Evolutionary conservation across 2,329 filamentous ascomycete species (phyloP).

Genomic region (Cytospora leucostoma): DNA sequence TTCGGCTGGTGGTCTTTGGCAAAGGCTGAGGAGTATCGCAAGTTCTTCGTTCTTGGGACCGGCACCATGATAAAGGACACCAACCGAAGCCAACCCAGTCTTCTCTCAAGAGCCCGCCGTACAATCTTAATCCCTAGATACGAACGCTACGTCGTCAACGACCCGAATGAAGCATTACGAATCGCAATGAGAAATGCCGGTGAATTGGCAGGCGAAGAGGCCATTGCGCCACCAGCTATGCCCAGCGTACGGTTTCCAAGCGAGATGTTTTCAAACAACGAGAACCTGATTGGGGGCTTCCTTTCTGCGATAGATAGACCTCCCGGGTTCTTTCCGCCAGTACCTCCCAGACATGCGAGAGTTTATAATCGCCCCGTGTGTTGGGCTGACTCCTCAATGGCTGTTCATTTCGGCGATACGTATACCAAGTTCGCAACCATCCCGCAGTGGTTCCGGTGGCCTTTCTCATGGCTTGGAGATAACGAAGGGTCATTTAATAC

Average conservation of each 20-base stretch:
- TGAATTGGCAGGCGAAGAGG: slow-evolving; percentile 4
- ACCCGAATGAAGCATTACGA: slow-evolving; percentile 40
- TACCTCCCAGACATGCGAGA: slow-evolving; percentile 27
- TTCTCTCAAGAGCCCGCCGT: slow-evolving; percentile 27
- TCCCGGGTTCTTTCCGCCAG: neutral
- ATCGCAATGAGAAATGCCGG: slow-evolving; percentile 28
- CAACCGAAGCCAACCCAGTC: neutral
- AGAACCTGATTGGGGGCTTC: slow-evolving; percentile 2
- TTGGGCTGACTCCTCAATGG: slow-evolving; percentile 45
- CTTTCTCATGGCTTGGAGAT: slow-evolving; percentile 31
- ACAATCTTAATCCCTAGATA: slow-evolving; percentile 42
- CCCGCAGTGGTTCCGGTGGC: slow-evolving; percentile 40
- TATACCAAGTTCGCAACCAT: slow-evolving; percentile 36
- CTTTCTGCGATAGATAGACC: slow-evolving; percentile 20
- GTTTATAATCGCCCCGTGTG: slow-evolving; percentile 45
- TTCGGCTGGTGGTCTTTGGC: slow-evolving; percentile 60
- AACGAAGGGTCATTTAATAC: slow-evolving; percentile 36
- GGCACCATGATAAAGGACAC: slow-evolving; percentile 30
- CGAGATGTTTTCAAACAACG: slow-evolving; percentile 12
- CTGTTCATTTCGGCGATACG: slow-evolving; percentile 37
- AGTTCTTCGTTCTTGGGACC: slow-evolving; percentile 59
- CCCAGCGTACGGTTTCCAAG: slow-evolving; percentile 2
- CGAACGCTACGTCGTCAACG: slow-evolving; percentile 36
- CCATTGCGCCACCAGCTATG: neutral
- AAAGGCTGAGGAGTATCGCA: slow-evolving; percentile 53